phyloP scores from a whole-genome alignment of 805 yeast species.

The Ogataea corticis region DNA sequence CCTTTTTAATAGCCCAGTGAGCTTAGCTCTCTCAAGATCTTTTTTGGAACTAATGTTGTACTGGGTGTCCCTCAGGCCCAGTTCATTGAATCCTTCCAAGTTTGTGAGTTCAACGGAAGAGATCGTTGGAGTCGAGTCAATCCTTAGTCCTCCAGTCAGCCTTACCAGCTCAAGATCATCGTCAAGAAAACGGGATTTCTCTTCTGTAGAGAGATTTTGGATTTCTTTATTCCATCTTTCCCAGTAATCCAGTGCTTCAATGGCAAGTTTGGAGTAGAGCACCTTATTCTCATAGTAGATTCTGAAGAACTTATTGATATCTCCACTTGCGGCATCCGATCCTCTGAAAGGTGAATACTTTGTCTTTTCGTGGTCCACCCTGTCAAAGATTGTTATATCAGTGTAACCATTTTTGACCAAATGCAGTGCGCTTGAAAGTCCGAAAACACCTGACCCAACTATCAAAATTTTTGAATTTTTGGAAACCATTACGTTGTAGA shows the following conservation, averaged over 20 bases:
- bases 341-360: conserved; percentile 21
- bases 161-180: conserved; percentile 16
- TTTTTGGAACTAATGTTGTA: conserved; percentile 16
- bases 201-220: conserved; percentile 15
- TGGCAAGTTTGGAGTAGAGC: conserved; percentile 22
- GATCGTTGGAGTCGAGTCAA: not conserved
- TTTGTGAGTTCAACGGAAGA: conserved; percentile 14
- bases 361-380: conserved; percentile 13
- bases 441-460: conserved; percentile 54
- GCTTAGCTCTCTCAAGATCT: conserved; percentile 19
- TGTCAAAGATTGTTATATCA: conserved; percentile 21
- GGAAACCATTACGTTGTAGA: conserved; percentile 1
- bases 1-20: conserved; percentile 13
- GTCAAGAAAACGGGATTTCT: conserved; percentile 19
- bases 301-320: conserved; percentile 24
- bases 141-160: conserved; percentile 14
- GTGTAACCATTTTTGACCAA: conserved; percentile 20
- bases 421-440: conserved; percentile 43
- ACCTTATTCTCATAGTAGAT: conserved; percentile 20
- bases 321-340: conserved; percentile 26
- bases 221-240: conserved; percentile 22
- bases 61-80: conserved; percentile 22
- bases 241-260: conserved; percentile 16
- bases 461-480: conserved; percentile 29
- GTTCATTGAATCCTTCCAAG: conserved; percentile 16